These are phyloP conservation scores for Paspalum vaginatum DNA, from an alignment of 176 grass and related monocot genomes.

Conservation along the genomic window DNA sequence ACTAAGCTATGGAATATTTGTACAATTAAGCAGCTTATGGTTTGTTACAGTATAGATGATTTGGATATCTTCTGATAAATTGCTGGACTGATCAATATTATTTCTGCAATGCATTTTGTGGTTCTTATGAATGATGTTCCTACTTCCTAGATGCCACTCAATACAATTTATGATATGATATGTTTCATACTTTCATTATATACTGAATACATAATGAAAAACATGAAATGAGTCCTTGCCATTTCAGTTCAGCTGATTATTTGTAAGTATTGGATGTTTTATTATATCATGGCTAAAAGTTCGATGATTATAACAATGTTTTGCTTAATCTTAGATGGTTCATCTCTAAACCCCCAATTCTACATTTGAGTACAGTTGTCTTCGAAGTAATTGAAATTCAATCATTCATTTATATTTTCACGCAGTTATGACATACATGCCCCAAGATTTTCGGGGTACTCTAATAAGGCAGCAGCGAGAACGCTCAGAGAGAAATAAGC, in stretches of 20 bases:
- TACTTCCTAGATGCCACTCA: neutral
- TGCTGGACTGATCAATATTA: neutral
- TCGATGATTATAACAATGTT: slow-evolving; percentile 12
- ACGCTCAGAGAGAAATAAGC: slow-evolving; percentile 92
- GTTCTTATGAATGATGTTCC: neutral
- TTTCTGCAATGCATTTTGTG: slow-evolving; percentile 9
- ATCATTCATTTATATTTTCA: slow-evolving; percentile 32
- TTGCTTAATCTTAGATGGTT: slow-evolving; percentile 9
- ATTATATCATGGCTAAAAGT: neutral
- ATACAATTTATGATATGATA: neutral
- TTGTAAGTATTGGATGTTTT: neutral
- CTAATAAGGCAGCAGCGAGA: slow-evolving; percentile 93
- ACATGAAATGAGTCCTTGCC: neutral
- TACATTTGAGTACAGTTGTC: slow-evolving; percentile 14
- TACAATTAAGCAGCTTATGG: slow-evolving; percentile 9
- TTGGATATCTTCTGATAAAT: slow-evolving; percentile 38
- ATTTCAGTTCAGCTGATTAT: slow-evolving; percentile 23
- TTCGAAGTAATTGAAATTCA: slow-evolving; percentile 32
- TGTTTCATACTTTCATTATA: slow-evolving; percentile 11
- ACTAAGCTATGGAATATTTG: slow-evolving; percentile 29
- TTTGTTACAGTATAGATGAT: slow-evolving; percentile 12
- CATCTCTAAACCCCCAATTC: slow-evolving; percentile 12
- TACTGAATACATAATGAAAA: neutral
- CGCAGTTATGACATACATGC: slow-evolving; percentile 99
- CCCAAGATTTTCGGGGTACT: slow-evolving; percentile 93